A percentile compares a stretch with the other conserved stretches of the same genome.
Evolutionary conservation across 345 rosid genomes (phyloP).

Genomic region (Trapa incisa): DNA sequence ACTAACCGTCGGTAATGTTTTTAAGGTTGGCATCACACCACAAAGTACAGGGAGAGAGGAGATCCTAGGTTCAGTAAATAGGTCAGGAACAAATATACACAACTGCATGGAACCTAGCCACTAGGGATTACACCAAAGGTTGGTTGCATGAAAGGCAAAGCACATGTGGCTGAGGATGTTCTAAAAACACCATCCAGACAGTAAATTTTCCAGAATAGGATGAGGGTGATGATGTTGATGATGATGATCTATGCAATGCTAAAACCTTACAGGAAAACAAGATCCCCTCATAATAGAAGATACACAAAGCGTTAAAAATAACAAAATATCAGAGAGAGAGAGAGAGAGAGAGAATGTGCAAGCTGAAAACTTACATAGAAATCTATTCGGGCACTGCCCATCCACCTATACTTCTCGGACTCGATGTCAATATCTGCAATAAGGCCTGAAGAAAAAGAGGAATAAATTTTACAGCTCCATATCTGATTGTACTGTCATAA

Average conservation of each 20-base stretch:
- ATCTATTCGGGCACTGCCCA: conserved; percentile 83
- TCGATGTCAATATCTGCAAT: conserved; percentile 95
- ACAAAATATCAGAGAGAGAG: neutral
- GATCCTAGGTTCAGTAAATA: neutral
- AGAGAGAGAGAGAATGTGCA: neutral
- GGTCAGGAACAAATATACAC: neutral
- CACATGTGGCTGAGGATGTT: neutral
- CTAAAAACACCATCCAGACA: neutral
- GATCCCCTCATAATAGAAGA: neutral
- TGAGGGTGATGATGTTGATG: neutral
- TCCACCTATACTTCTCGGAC: conserved; percentile 88
- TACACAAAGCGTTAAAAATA: neutral
- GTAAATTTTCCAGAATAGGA: neutral
- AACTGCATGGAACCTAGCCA: too few species aligned
- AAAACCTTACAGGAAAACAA: neutral
- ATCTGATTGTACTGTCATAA: neutral
- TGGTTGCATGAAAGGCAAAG: neutral
- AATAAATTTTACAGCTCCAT: neutral
- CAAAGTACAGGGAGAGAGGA: neutral
- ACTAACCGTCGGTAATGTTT: neutral
- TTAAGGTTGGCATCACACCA: neutral
- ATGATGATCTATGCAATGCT: neutral
- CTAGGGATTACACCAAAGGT: neutral
- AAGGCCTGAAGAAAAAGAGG: conserved; percentile 42
- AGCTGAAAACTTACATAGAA: conserved; percentile 49